Evolutionary conservation across 2,329 filamentous ascomycete genomes (phyloP).

Genomic region (Pseudocercospora pini-densiflorae): DNA sequence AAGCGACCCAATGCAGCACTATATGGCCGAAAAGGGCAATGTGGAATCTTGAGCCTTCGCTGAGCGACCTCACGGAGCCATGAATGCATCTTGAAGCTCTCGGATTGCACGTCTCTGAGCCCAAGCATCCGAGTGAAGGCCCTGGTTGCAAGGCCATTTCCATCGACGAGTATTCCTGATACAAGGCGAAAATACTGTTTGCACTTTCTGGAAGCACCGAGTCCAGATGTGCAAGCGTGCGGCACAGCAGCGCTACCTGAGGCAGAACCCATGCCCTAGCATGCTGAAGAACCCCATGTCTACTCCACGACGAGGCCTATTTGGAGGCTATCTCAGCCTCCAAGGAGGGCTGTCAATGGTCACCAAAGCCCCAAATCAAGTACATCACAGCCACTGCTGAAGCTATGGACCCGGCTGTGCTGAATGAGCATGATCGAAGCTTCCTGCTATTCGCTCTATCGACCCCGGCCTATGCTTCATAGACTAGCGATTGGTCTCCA

Average conservation of each 20-base stretch:
- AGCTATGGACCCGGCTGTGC: too few relatives aligned
- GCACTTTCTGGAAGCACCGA: neutral
- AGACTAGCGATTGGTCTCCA: too few relatives aligned
- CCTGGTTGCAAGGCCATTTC: neutral
- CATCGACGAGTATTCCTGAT: neutral
- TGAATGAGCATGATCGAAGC: too few relatives aligned
- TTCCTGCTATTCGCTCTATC: too few relatives aligned
- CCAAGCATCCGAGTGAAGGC: neutral
- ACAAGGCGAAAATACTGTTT: neutral
- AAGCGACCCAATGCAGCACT: neutral
- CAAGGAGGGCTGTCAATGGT: too few relatives aligned
- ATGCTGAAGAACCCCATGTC: neutral
- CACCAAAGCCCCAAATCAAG: too few relatives aligned
- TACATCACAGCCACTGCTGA: too few relatives aligned
- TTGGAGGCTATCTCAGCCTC: too few relatives aligned
- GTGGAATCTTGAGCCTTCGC: neutral
- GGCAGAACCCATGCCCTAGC: neutral
- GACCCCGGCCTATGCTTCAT: too few relatives aligned
- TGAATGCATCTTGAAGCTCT: neutral
- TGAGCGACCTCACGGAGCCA: neutral
- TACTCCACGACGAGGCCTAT: too few relatives aligned
- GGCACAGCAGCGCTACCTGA: conserved; percentile 1
- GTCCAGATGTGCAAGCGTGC: neutral
- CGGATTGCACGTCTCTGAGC: neutral
- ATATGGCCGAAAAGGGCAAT: neutral